phyloP scores from a whole-genome alignment of 352 stramenopile genomes.

The Phytopythium delawarense region DNA sequence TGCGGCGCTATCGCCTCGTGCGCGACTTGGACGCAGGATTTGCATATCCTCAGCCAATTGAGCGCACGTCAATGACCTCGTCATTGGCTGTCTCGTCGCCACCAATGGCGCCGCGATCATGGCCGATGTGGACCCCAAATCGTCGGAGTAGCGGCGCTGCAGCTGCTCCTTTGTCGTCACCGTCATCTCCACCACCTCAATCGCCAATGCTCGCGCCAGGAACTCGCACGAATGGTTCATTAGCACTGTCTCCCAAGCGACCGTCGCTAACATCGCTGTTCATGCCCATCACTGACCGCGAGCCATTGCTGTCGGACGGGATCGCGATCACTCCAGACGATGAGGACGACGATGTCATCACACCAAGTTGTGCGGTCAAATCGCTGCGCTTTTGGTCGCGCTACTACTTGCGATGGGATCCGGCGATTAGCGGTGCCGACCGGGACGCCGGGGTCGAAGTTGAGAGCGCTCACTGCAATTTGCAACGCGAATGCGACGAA shows the following conservation, averaged over 20 bases:
- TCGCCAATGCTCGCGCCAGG: not conserved
- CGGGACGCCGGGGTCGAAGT: constrained; percentile 56
- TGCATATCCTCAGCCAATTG: constrained; percentile 44
- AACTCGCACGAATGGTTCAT: not conserved
- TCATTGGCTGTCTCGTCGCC: constrained; percentile 15
- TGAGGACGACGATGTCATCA: constrained; percentile 63
- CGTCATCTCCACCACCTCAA: constrained; percentile 7
- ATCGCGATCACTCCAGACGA: constrained; percentile 28
- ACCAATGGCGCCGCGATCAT: constrained; percentile 15
- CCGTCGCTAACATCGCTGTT: constrained; percentile 38
- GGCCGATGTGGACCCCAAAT: constrained; percentile 9
- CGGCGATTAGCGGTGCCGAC: constrained; percentile 39
- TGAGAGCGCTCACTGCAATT: constrained; percentile 51
- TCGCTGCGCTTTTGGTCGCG: constrained; percentile 70
- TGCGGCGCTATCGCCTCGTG: constrained; percentile 43
- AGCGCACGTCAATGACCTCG: constrained; percentile 21
- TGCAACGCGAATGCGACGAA: constrained; percentile 30
- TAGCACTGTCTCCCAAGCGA: not conserved
- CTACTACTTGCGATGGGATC: constrained; percentile 82
- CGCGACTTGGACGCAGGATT: constrained; percentile 52
- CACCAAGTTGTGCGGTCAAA: constrained; percentile 64
- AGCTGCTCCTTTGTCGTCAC: constrained; percentile 2
- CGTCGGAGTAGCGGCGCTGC: not conserved
- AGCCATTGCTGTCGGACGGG: constrained; percentile 19
- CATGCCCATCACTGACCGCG: constrained; percentile 20